Conservation (phyloP, 192 early-diverging fungal genomes). For the Radiomyces spectabilis region DNA sequence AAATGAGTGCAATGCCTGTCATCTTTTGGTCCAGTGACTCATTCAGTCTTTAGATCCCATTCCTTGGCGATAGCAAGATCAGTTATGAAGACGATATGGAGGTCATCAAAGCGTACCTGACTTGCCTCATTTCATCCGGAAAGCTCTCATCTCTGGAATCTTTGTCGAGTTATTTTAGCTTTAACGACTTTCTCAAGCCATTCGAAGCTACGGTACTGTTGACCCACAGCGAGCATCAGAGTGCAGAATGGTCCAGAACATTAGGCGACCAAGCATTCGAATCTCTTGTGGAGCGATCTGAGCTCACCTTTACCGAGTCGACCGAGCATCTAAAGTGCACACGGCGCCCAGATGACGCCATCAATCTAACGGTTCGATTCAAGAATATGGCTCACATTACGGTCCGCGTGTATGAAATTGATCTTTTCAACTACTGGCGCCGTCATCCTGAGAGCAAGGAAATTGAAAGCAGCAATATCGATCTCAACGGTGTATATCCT, state of each 20-base stretch:
- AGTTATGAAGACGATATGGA: not conserved
- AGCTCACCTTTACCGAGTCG: not conserved
- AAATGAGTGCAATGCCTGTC: no score
- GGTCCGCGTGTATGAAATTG: constrained; percentile 35
- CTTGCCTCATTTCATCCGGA: not conserved
- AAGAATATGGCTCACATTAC: constrained; percentile 34
- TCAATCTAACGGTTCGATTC: constrained; percentile 22
- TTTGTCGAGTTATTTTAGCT: constrained; percentile 2
- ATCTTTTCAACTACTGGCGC: constrained; percentile 33
- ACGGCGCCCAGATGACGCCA: constrained; percentile 15
- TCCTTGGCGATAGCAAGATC: not conserved
- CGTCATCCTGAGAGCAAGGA: constrained; percentile 8
- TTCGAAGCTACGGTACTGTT: constrained; percentile 4
- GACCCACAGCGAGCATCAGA: not conserved
- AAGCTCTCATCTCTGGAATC: constrained; percentile 1
- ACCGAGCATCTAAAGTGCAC: not conserved
- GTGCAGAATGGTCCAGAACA: not conserved
- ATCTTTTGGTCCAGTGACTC: no score
- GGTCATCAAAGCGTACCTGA: constrained; percentile 1
- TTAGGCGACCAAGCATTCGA: not conserved
- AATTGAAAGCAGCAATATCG: constrained; percentile 2
- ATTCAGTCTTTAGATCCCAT: constrained; percentile 3
- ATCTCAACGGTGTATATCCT: constrained; percentile 39
- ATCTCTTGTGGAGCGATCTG: not conserved
- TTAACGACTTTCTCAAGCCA: not conserved